phyloP scores from a whole-genome alignment of 2,329 filamentous ascomycete genomes.

The Xylariaceae sp. region DNA sequence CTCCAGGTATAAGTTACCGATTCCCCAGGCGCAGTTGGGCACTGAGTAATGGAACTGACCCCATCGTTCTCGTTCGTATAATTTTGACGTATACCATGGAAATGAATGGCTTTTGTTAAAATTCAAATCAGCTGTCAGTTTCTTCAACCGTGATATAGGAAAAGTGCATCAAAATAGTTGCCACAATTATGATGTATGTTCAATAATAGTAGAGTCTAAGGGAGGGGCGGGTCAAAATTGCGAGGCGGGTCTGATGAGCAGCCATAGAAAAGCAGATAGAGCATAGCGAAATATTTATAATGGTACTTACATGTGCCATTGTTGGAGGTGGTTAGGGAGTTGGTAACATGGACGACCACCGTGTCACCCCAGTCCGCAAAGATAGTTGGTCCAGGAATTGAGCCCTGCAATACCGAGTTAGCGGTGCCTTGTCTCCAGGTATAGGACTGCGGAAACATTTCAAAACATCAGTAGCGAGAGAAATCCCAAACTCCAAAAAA shows the following conservation, averaged over 20 bases:
- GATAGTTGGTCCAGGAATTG: conserved; percentile 34
- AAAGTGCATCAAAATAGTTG: no score
- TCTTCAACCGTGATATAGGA: no score
- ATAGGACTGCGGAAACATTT: background rate
- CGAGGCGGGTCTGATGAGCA: no score
- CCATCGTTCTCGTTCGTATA: conserved; percentile 60
- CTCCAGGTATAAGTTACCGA: conserved; percentile 60
- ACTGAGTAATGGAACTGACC: conserved; percentile 53
- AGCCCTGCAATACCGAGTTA: conserved; percentile 20
- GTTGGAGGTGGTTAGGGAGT: conserved; percentile 46
- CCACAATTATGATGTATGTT: no score
- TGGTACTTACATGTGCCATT: conserved; percentile 55
- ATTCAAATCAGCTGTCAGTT: conserved; percentile 4
- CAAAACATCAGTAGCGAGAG: background rate
- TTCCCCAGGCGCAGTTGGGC: conserved; percentile 53
- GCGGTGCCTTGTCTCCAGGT: background rate
- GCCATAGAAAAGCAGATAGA: background rate
- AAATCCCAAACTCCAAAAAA: background rate
- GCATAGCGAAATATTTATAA: background rate
- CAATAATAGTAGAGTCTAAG: no score
- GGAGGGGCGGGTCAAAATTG: no score
- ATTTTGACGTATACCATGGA: conserved; percentile 63
- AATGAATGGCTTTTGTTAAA: conserved; percentile 51
- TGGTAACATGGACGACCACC: conserved; percentile 58
- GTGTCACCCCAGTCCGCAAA: conserved; percentile 54